Evolutionary conservation across 2,329 filamentous ascomycete species (phyloP).

Genomic region (Magnaporthiopsis rhizophila): DNA sequence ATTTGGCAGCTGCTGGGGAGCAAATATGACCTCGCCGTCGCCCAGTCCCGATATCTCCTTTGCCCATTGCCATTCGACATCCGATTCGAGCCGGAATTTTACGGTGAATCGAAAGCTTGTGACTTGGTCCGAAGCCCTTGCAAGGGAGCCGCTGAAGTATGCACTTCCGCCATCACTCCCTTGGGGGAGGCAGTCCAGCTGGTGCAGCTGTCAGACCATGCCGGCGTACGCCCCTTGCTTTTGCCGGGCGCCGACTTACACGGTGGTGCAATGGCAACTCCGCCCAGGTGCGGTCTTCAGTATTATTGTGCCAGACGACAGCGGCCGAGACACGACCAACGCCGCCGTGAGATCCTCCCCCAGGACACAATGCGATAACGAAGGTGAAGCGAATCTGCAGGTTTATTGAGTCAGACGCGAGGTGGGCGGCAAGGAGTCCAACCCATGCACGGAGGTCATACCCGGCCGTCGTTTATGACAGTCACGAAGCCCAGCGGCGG

Average conservation of each 20-base stretch:
- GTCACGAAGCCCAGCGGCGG: background rate
- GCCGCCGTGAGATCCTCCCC: background rate
- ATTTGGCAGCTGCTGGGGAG: conserved; percentile 10
- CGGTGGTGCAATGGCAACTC: background rate
- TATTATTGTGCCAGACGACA: background rate
- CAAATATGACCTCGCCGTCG: conserved; percentile 52
- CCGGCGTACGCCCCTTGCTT: background rate
- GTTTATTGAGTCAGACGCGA: background rate
- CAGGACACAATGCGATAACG: background rate
- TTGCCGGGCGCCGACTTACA: background rate
- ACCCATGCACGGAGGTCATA: background rate
- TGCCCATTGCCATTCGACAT: conserved; percentile 61
- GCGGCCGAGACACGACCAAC: background rate
- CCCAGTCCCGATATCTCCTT: conserved; percentile 53
- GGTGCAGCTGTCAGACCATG: background rate
- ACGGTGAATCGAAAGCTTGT: conserved; percentile 49
- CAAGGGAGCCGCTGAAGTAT: background rate
- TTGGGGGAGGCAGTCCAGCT: background rate
- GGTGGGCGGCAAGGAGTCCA: too few relatives aligned
- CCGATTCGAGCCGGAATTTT: conserved; percentile 50
- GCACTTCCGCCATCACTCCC: background rate
- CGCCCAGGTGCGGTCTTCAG: background rate
- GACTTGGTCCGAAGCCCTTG: background rate
- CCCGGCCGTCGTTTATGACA: background rate
- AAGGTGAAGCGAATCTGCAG: background rate